Percentiles rank a stretch among this genome's conserved stretches.
Conservation (phyloP, 2,329 filamentous ascomycete genomes). For the Leptographium flavum region DNA sequence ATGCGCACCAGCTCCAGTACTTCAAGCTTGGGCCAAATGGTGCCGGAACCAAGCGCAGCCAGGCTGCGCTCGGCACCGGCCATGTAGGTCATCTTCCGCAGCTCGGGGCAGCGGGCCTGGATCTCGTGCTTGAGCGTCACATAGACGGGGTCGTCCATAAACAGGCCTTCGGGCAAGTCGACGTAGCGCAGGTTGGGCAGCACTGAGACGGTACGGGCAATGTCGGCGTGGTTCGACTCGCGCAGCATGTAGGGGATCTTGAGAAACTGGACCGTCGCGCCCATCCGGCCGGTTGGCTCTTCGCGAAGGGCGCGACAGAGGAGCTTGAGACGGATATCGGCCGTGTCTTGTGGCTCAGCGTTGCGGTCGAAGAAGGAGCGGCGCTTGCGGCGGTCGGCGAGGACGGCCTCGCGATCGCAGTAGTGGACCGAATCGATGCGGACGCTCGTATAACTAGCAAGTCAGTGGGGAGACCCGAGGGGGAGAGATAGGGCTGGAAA, state of each 20-base stretch:
- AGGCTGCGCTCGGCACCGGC: conserved; percentile 66
- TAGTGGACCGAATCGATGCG: conserved; percentile 92
- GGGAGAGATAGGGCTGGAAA: background rate
- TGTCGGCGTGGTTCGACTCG: conserved; percentile 69
- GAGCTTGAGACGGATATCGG: conserved; percentile 60
- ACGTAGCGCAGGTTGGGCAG: conserved; percentile 77
- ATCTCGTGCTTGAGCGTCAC: conserved; percentile 69
- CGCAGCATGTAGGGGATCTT: conserved; percentile 93
- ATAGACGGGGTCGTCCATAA: conserved; percentile 63
- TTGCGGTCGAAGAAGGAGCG: conserved; percentile 61
- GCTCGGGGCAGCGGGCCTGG: conserved; percentile 65
- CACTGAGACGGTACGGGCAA: conserved; percentile 75
- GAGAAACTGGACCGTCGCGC: conserved; percentile 57
- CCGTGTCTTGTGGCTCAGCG: conserved; percentile 66
- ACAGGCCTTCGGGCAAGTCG: conserved; percentile 81
- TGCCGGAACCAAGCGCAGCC: conserved; percentile 50
- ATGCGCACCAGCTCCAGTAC: conserved; percentile 57
- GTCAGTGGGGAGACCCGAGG: too few relatives aligned
- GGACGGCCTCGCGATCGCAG: conserved; percentile 70
- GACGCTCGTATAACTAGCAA: conserved; percentile 64
- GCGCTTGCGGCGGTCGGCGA: conserved; percentile 66
- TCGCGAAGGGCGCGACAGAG: conserved; percentile 73
- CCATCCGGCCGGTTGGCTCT: conserved; percentile 51
- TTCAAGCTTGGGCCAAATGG: conserved; percentile 56
- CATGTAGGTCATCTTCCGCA: conserved; percentile 81